phyloP scores from a whole-genome alignment of 2,329 filamentous ascomycete genomes.

The Alternaria viburni region DNA sequence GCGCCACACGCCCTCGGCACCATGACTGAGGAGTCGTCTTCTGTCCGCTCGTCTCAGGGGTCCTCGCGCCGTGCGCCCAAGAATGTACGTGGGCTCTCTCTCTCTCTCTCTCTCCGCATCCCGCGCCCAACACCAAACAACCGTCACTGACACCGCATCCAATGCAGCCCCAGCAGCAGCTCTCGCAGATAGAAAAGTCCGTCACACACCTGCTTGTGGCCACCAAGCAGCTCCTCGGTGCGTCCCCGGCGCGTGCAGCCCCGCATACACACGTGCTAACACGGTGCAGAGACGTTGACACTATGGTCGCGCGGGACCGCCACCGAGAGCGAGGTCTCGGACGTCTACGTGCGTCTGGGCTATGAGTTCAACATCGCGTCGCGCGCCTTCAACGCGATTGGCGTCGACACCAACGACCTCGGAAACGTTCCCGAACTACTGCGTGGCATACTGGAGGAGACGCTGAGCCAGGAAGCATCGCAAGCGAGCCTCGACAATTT shows the following conservation, averaged over 20 bases:
- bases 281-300: conserved; percentile 77
- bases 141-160: conserved; percentile 23
- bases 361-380: conserved; percentile 99
- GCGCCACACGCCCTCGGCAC: conserved; percentile 14
- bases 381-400: conserved; percentile 94
- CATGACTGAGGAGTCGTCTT: conserved; percentile 36
- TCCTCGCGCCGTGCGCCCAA: conserved; percentile 56
- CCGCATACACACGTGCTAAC: conserved; percentile 19
- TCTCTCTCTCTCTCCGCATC: conserved; percentile 1
- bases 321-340: conserved; percentile 92
- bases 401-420: conserved; percentile 91
- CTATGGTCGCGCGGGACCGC: conserved; percentile 95
- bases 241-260: conserved; percentile 14
- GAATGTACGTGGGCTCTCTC: conserved; percentile 39
- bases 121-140: conserved; percentile 8
- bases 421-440: conserved; percentile 94
- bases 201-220: conserved; percentile 91
- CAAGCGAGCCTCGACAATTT: conserved; percentile 93
- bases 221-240: conserved; percentile 85
- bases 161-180: conserved; percentile 70
- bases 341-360: conserved; percentile 95
- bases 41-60: conserved; percentile 41
- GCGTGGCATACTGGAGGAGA: conserved; percentile 90
- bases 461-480: conserved; percentile 93
- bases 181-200: conserved; percentile 98